phyloP scores from a whole-genome alignment of 139 green algal genomes.

The Eudorina sp. region DNA sequence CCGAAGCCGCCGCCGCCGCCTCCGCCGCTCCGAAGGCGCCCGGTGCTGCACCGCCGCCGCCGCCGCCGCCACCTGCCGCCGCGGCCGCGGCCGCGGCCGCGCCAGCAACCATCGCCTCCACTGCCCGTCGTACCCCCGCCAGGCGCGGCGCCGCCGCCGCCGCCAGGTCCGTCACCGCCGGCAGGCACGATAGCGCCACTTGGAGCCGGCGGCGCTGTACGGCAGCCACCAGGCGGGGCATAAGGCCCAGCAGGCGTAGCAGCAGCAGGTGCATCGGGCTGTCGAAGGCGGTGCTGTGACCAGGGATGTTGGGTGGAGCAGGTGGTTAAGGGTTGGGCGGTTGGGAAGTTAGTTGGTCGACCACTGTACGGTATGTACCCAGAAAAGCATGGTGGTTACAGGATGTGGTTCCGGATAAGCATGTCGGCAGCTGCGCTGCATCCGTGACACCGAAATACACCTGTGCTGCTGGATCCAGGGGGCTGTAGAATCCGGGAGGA shows the following conservation, averaged over 20 bases:
- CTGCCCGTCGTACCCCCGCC: no score
- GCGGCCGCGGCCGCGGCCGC: not conserved
- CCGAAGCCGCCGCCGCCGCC: not conserved
- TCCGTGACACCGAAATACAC: not conserved
- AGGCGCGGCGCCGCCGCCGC: not conserved
- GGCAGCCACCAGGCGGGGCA: slow-evolving; percentile 14
- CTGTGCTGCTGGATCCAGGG: not conserved
- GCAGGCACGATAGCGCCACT: not conserved
- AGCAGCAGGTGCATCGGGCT: not conserved
- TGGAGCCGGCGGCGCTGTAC: slow-evolving; percentile 9
- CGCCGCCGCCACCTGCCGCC: not conserved
- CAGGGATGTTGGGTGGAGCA: not conserved
- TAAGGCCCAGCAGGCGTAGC: slow-evolving; percentile 10
- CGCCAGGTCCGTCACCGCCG: not conserved
- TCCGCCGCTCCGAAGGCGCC: not conserved
- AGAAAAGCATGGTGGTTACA: not conserved
- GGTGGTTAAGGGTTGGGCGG: not conserved
- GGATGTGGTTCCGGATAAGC: no score
- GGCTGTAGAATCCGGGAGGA: no score
- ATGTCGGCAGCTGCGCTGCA: not conserved
- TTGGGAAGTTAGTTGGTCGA: not conserved
- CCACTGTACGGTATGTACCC: not conserved
- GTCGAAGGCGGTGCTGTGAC: slow-evolving; percentile 10
- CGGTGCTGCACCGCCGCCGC: not conserved
- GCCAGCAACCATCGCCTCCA: not conserved